A percentile compares a stretch with the other conserved stretches of the same genome.
These are phyloP conservation scores for Aspergillus saccharolyticus DNA, from an alignment of 495 filamentous ascomycete genomes.

Conservation along the genomic window DNA sequence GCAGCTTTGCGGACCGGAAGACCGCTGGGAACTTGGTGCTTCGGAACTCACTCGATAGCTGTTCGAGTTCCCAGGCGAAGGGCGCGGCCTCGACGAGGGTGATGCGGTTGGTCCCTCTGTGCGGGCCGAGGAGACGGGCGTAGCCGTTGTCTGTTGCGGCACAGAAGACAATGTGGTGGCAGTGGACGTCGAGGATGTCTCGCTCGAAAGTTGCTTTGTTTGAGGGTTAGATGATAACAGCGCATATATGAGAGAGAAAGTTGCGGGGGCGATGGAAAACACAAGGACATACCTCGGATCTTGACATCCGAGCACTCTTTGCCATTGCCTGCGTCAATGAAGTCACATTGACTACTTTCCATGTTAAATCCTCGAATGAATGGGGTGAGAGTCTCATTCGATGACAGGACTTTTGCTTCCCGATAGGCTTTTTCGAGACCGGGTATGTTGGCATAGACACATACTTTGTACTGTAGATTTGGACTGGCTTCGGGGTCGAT, in stretches of 20 bases:
- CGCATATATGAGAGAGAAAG: background rate
- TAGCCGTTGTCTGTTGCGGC: conserved; percentile 30
- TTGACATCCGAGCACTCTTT: conserved; percentile 35
- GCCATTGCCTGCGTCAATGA: conserved; percentile 29
- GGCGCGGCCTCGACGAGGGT: conserved; percentile 25
- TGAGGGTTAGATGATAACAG: background rate
- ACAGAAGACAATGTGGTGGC: conserved; percentile 25
- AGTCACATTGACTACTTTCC: conserved; percentile 25
- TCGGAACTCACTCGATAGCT: conserved; percentile 15
- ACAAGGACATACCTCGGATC: conserved; percentile 18
- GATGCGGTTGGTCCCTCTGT: conserved; percentile 19
- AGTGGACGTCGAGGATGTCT: conserved; percentile 23
- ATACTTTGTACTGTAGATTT: conserved; percentile 20
- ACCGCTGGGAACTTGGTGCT: conserved; percentile 21
- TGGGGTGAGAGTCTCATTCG: conserved; percentile 8
- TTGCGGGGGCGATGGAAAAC: background rate
- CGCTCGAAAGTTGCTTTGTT: conserved; percentile 21
- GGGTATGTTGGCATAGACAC: conserved; percentile 27
- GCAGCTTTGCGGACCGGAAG: conserved; percentile 22
- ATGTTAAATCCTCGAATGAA: conserved; percentile 33
- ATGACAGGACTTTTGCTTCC: conserved; percentile 10
- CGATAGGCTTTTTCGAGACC: conserved; percentile 25
- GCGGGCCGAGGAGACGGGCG: conserved; percentile 22
- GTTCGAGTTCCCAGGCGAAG: conserved; percentile 23
- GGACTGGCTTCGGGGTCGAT: conserved; percentile 10